A percentile compares a stretch with the other conserved stretches of the same genome.
phyloP scores from a whole-genome alignment of 495 filamentous ascomycete species.

The Monascus purpureus region DNA sequence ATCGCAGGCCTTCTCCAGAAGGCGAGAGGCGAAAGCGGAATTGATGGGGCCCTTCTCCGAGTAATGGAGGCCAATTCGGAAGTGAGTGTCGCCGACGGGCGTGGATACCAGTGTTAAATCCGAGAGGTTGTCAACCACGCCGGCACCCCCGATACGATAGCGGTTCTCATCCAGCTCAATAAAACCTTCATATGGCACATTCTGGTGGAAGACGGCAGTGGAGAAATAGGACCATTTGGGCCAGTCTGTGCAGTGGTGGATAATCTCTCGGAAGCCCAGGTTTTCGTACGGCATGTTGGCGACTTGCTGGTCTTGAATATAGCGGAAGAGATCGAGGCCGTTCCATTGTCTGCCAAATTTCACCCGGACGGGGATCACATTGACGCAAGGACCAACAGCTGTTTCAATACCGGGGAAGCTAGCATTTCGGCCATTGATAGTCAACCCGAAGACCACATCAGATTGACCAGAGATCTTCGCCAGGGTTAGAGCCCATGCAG shows the following conservation, averaged over 20 bases:
- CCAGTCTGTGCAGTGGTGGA: constrained; percentile 45
- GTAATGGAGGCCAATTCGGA: constrained; percentile 33
- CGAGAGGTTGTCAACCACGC: constrained; percentile 35
- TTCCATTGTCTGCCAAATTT: constrained; percentile 34
- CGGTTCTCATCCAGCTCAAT: constrained; percentile 31
- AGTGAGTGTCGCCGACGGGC: constrained; percentile 21
- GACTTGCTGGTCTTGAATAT: constrained; percentile 44
- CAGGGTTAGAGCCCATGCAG: constrained; percentile 41
- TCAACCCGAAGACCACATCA: constrained; percentile 42
- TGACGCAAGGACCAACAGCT: constrained; percentile 45
- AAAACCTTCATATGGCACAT: constrained; percentile 25
- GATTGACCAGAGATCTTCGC: constrained; percentile 33
- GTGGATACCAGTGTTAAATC: constrained; percentile 38
- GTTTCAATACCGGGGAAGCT: constrained; percentile 38
- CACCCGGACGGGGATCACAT: constrained; percentile 44
- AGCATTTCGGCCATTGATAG: constrained; percentile 42
- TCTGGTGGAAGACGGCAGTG: constrained; percentile 35
- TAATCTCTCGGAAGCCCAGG: constrained; percentile 46
- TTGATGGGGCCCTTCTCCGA: constrained; percentile 29
- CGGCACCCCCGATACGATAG: constrained; percentile 35
- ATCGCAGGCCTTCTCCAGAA: constrained; percentile 37
- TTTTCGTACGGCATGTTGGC: constrained; percentile 43
- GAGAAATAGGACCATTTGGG: constrained; percentile 35
- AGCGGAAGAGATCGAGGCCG: constrained; percentile 36
- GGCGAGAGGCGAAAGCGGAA: constrained; percentile 22